Evolutionary conservation across 2,329 filamentous ascomycete species (phyloP).

Genomic region (Cryphonectria japonica): DNA sequence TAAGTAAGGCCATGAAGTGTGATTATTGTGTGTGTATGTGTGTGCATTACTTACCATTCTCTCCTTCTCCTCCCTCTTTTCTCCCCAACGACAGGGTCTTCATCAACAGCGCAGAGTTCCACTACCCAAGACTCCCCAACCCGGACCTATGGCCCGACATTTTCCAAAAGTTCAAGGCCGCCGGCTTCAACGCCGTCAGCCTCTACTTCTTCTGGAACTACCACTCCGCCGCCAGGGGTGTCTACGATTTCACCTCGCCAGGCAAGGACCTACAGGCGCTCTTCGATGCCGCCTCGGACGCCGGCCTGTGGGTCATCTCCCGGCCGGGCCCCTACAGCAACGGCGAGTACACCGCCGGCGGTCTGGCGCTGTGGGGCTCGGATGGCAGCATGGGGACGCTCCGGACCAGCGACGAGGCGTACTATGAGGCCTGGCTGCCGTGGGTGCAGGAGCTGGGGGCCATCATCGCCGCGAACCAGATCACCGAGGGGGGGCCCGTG

Average conservation of each 20-base stretch:
- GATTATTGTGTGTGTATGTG: neutral
- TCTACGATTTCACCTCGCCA: slow-evolving; percentile 54
- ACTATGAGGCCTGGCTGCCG: slow-evolving; percentile 49
- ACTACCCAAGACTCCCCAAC: slow-evolving; percentile 56
- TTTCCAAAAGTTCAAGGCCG: slow-evolving; percentile 57
- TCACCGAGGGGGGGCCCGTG: slow-evolving; percentile 56
- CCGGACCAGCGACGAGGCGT: slow-evolving; percentile 47
- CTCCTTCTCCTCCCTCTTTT: neutral
- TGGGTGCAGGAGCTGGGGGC: slow-evolving; percentile 52
- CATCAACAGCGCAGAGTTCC: slow-evolving; percentile 51
- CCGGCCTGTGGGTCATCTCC: slow-evolving; percentile 55
- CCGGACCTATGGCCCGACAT: slow-evolving; percentile 58
- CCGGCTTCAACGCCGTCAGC: slow-evolving; percentile 55
- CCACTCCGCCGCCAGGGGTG: slow-evolving; percentile 47
- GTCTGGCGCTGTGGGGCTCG: slow-evolving; percentile 47
- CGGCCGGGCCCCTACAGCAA: slow-evolving; percentile 44
- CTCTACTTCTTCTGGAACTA: slow-evolving; percentile 57
- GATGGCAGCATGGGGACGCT: slow-evolving; percentile 47
- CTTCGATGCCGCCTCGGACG: slow-evolving; percentile 54
- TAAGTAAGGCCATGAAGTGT: neutral
- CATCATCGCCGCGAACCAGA: slow-evolving; percentile 55
- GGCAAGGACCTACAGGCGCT: slow-evolving; percentile 55
- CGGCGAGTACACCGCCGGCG: slow-evolving; percentile 53
- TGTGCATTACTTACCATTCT: too few relatives aligned
- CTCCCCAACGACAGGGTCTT: slow-evolving; percentile 20